Base-by-base conservation (phyloP, 805 yeast genomes). In the Monosporozyma yasuniensis region DNA sequence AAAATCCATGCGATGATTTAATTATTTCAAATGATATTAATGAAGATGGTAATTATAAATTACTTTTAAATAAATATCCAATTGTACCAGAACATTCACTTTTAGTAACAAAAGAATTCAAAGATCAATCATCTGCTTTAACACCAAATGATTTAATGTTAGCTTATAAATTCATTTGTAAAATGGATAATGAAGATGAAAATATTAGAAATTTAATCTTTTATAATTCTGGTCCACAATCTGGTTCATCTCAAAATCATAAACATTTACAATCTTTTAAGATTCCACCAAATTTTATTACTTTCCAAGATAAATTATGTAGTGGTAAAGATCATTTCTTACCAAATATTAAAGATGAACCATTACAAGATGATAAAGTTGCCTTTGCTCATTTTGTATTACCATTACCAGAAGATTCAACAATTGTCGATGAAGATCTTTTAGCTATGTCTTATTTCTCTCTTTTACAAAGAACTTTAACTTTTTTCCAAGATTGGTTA, bases 231-330 rank as follows among this genome's bases (percentile, higher is more conserved):
- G 99, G 99, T 7, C 80, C 81, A 18, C 75, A 80, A 57, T 80
- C 95, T 54, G 99, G 98, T 1, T 96, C 96, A n/a, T 88, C 96
- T 0, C 93, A 89, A 61, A 83, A 86, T 45, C 99, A 91, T 70
- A 88, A 87, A 63, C 99, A 91, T 68, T 67, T 93, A 54, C 99
- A 93, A 68, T 81, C 90, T 67, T 72, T 91, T 76, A 73, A 80
- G 42, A 70, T 86, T 42, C 95, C 96, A 1, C 63, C 69, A 7
- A 69, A 72, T 21, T 82, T 80, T 62, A 66, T 65, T 1, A 77
- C 85, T 6, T 80, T 77, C 61, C 84, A 87, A 47, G 82, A 79
- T 44, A 53, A 60, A 12, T 59, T 76, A n/a, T 70, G 75, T 16
- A 54, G 49, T 30, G 72, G 71, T 3, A 66, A 67, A 34, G 74